Percentiles rank a stretch among this genome's conserved stretches.
These are phyloP conservation scores for Bipolaris victoriae DNA, from an alignment of 2,329 filamentous ascomycete genomes.

Conservation along the genomic window DNA sequence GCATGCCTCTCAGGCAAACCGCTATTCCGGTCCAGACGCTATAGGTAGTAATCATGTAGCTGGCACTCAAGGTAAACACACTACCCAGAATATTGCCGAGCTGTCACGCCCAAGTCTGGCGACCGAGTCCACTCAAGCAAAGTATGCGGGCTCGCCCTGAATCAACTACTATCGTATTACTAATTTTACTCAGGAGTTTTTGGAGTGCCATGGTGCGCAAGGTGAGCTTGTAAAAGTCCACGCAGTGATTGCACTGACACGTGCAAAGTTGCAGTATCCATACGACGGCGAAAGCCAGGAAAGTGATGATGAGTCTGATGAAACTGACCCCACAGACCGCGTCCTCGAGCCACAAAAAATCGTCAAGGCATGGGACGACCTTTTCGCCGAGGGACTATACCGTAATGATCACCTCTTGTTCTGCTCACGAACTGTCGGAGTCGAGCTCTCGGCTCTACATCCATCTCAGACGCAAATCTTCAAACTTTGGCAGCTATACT, in stretches of 20 bases:
- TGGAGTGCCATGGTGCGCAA: slow-evolving; percentile 34
- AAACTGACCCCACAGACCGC: slow-evolving; percentile 17
- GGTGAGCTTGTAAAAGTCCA: not conserved
- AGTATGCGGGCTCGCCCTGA: slow-evolving; percentile 1
- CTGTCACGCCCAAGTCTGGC: not conserved
- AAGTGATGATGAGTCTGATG: slow-evolving; percentile 6
- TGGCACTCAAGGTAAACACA: not conserved
- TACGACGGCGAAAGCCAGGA: slow-evolving; percentile 4
- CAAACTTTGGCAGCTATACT: slow-evolving; percentile 75
- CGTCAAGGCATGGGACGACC: slow-evolving; percentile 54
- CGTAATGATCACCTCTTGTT: slow-evolving; percentile 61
- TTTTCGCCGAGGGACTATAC: slow-evolving; percentile 31
- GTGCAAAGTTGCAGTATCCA: slow-evolving; percentile 4
- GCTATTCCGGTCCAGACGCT: slow-evolving; percentile 13
- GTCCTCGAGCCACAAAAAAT: slow-evolving; percentile 34
- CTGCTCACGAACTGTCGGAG: slow-evolving; percentile 57
- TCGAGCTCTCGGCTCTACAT: slow-evolving; percentile 68
- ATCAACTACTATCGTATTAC: not conserved
- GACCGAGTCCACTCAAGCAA: slow-evolving; percentile 4
- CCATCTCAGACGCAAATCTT: slow-evolving; percentile 70
- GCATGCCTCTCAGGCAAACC: slow-evolving; percentile 37
- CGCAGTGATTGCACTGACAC: not conserved
- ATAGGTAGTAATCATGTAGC: not conserved
- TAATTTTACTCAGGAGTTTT: slow-evolving; percentile 24
- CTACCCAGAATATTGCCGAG: not conserved